Evolutionary conservation across 1,284 basidiomycete species (phyloP).

Genomic region (Cutaneotrichosporon sp.): DNA sequence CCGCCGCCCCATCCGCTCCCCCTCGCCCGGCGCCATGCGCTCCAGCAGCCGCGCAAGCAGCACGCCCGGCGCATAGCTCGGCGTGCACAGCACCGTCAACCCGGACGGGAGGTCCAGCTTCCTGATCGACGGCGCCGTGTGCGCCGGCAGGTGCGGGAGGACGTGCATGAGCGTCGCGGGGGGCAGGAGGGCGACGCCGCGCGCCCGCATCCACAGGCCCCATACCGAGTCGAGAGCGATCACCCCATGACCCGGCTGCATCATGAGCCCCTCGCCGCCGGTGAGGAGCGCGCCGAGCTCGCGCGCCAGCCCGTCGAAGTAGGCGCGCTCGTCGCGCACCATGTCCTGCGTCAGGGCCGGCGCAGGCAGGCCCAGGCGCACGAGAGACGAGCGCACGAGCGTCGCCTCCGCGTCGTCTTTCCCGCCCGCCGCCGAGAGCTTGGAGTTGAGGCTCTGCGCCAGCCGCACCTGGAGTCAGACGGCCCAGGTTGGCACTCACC

Average conservation of each 20-base stretch:
- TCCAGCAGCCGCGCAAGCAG: slow-evolving; percentile 67
- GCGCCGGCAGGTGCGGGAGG: slow-evolving; percentile 65
- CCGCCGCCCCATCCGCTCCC: slow-evolving; percentile 54
- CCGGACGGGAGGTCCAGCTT: slow-evolving; percentile 70
- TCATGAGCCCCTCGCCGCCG: slow-evolving; percentile 44
- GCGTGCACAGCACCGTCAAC: slow-evolving; percentile 80
- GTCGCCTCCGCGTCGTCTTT: slow-evolving; percentile 70
- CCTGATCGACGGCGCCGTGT: slow-evolving; percentile 70
- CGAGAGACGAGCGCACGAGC: slow-evolving; percentile 83
- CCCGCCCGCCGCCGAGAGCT: slow-evolving; percentile 62
- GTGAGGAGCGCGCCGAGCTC: slow-evolving; percentile 76
- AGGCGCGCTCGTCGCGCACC: slow-evolving; percentile 77
- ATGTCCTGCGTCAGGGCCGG: slow-evolving; percentile 87
- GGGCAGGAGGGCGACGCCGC: slow-evolving; percentile 89
- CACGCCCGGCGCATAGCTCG: slow-evolving; percentile 65
- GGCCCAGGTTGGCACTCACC: slow-evolving; percentile 56
- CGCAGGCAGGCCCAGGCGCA: slow-evolving; percentile 73
- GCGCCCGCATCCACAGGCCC: slow-evolving; percentile 95
- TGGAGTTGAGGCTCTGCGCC: slow-evolving; percentile 83
- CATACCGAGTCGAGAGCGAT: slow-evolving; percentile 92
- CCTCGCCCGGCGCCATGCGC: slow-evolving; percentile 55
- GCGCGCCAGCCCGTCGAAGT: slow-evolving; percentile 76
- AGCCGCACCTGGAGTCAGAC: slow-evolving; percentile 59
- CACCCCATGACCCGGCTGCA: slow-evolving; percentile 59
- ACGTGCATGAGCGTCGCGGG: slow-evolving; percentile 78